Evolutionary conservation across 345 rosid species (phyloP).

Genomic region (Salix caprea): DNA sequence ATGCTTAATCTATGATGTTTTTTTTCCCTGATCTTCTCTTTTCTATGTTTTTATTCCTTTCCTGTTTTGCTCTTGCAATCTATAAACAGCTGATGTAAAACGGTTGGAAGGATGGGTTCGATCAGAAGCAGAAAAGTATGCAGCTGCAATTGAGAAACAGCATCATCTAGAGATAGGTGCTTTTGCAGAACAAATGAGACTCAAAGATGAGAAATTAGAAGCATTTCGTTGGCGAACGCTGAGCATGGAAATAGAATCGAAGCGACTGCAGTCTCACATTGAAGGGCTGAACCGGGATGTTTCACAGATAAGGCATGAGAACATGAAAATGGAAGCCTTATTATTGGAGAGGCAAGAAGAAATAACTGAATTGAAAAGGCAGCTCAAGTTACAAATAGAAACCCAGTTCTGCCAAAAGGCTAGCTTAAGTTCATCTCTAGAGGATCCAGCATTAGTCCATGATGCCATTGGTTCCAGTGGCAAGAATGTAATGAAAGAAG

Average conservation of each 20-base stretch:
- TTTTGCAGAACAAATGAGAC: constrained; percentile 66
- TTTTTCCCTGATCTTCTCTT: not conserved
- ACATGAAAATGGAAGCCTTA: constrained; percentile 49
- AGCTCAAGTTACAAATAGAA: constrained; percentile 30
- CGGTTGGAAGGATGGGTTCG: constrained; percentile 54
- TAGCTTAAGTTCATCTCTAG: constrained; percentile 22
- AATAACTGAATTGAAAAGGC: constrained; percentile 40
- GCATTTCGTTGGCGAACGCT: constrained; percentile 60
- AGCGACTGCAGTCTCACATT: constrained; percentile 55
- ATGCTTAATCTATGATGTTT: constrained; percentile 1
- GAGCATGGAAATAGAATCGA: constrained; percentile 77
- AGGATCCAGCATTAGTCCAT: constrained; percentile 27
- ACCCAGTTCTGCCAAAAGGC: constrained; percentile 31
- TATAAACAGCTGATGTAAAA: constrained; percentile 38
- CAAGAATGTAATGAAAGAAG: constrained; percentile 35
- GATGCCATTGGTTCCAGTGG: constrained; percentile 32
- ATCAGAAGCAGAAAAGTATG: constrained; percentile 59
- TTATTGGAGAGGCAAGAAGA: constrained; percentile 51
- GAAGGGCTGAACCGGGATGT: constrained; percentile 58
- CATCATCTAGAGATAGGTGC: constrained; percentile 66
- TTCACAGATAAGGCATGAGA: constrained; percentile 51
- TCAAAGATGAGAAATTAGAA: constrained; percentile 79
- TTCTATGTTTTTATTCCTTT: constrained; percentile 1
- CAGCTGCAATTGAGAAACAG: constrained; percentile 48
- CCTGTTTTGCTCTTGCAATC: constrained; percentile 33